Percentiles rank a stretch among this genome's conserved stretches.
phyloP scores from a whole-genome alignment of 2,329 filamentous ascomycete genomes.

The Myriosclerotinia curreyana region DNA sequence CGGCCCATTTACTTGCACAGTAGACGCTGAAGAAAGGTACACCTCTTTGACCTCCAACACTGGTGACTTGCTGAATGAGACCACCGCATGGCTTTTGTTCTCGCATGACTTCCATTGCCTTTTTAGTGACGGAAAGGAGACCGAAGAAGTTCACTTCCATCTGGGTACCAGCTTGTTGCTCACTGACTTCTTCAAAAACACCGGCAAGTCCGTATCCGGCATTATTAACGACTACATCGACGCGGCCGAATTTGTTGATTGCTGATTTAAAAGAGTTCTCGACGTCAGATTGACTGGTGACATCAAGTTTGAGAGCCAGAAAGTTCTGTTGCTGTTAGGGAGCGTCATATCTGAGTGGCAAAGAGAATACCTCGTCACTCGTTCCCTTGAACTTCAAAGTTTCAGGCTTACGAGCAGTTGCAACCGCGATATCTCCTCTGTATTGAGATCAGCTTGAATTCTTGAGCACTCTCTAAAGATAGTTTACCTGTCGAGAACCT shows the following conservation, averaged over 20 bases:
- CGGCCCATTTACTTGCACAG: constrained; percentile 45
- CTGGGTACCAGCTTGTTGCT: constrained; percentile 49
- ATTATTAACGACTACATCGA: constrained; percentile 61
- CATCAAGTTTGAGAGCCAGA: constrained; percentile 51
- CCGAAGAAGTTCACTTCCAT: constrained; percentile 62
- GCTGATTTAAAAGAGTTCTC: constrained; percentile 41
- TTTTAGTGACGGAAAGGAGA: constrained; percentile 51
- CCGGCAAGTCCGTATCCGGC: constrained; percentile 56
- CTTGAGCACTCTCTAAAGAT: background rate
- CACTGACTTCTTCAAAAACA: constrained; percentile 51
- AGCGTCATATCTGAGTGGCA: background rate
- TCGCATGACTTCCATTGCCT: constrained; percentile 41
- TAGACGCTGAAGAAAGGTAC: constrained; percentile 41
- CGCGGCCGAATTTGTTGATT: constrained; percentile 49
- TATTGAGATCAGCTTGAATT: background rate
- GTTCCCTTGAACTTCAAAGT: constrained; percentile 41
- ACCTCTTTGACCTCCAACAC: constrained; percentile 41
- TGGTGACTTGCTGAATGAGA: constrained; percentile 45
- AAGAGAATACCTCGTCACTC: constrained; percentile 33
- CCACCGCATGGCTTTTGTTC: constrained; percentile 40
- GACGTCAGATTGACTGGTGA: constrained; percentile 48
- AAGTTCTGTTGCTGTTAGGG: constrained; percentile 41
- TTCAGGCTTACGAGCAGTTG: constrained; percentile 45
- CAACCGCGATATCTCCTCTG: constrained; percentile 45
- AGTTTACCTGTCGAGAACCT: constrained; percentile 39